These are phyloP conservation scores for Capronia americana DNA, from an alignment of 2,329 filamentous ascomycete species.

Conservation along the genomic window DNA sequence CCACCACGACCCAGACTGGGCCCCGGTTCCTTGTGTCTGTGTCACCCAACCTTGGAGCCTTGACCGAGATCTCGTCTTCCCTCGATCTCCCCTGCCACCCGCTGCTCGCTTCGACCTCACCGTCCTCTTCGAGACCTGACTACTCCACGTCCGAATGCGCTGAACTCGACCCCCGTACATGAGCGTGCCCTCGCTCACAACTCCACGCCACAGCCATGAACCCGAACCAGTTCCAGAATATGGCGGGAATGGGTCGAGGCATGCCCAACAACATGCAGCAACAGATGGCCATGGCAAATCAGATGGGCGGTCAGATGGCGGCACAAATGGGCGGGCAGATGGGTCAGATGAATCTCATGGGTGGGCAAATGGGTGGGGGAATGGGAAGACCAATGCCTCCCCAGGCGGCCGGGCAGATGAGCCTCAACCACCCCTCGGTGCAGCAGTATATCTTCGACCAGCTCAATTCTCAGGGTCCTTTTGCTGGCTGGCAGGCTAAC, in stretches of 20 bases:
- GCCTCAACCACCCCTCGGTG: conserved; percentile 32
- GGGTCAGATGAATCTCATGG: conserved; percentile 26
- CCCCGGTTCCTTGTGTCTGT: conserved; percentile 13
- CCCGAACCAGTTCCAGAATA: conserved; percentile 39
- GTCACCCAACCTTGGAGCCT: conserved; percentile 11
- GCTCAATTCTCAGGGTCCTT: conserved; percentile 51
- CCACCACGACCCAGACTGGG: conserved; percentile 21
- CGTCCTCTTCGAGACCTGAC: not conserved
- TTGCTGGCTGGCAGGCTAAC: conserved; percentile 53
- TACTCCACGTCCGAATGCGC: conserved; percentile 21
- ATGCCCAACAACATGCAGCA: conserved; percentile 40
- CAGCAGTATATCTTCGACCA: conserved; percentile 48
- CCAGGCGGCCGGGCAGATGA: conserved; percentile 33
- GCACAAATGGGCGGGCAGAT: conserved; percentile 33
- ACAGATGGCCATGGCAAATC: conserved; percentile 36
- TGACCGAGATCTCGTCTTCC: conserved; percentile 16
- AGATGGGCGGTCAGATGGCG: conserved; percentile 32
- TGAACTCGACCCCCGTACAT: conserved; percentile 12
- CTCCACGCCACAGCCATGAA: conserved; percentile 33
- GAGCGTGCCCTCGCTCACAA: conserved; percentile 26
- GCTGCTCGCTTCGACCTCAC: not conserved
- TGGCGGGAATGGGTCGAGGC: conserved; percentile 38
- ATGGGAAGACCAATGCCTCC: conserved; percentile 30
- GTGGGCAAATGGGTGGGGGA: conserved; percentile 26
- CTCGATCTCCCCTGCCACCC: conserved; percentile 7